Percentiles rank a stretch among this genome's conserved stretches.
phyloP scores from a whole-genome alignment of 2,329 filamentous ascomycete genomes.

The Exophiala sp. region DNA sequence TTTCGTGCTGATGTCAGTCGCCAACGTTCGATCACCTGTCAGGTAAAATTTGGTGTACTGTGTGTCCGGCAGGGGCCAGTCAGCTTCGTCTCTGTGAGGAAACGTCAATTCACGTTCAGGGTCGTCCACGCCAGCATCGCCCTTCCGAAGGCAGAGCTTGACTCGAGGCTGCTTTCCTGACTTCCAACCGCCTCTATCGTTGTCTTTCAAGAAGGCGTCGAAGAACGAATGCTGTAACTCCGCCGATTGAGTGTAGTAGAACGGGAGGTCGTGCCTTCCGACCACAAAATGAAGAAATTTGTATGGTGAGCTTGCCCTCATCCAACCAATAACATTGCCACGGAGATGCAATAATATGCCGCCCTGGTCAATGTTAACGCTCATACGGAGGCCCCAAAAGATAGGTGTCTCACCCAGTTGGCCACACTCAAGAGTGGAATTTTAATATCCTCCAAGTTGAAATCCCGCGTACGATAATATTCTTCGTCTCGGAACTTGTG shows the following conservation, averaged over 20 bases:
- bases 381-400: too few species aligned
- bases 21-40: not conserved
- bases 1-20: not conserved
- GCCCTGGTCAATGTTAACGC: too few species aligned
- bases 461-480: too few species aligned
- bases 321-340: slow-evolving; percentile 63
- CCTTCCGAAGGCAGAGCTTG: slow-evolving; percentile 60
- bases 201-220: slow-evolving; percentile 67
- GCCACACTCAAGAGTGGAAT: slow-evolving; percentile 64
- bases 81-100: not conserved
- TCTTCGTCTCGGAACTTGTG: too few species aligned
- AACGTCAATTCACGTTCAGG: not conserved
- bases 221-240: slow-evolving; percentile 65
- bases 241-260: slow-evolving; percentile 67
- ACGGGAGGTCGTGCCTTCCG: slow-evolving; percentile 67
- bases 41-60: not conserved
- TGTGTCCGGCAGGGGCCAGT: not conserved
- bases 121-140: slow-evolving; percentile 36
- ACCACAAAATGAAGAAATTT: slow-evolving; percentile 69
- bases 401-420: too few species aligned
- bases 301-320: slow-evolving; percentile 59
- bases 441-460: slow-evolving; percentile 59
- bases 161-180: too few species aligned
- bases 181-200: slow-evolving; percentile 48
- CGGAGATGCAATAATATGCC: slow-evolving; percentile 65